Evolutionary conservation across 805 yeast genomes (phyloP).

Genomic region (Myxozyma sirexii): DNA sequence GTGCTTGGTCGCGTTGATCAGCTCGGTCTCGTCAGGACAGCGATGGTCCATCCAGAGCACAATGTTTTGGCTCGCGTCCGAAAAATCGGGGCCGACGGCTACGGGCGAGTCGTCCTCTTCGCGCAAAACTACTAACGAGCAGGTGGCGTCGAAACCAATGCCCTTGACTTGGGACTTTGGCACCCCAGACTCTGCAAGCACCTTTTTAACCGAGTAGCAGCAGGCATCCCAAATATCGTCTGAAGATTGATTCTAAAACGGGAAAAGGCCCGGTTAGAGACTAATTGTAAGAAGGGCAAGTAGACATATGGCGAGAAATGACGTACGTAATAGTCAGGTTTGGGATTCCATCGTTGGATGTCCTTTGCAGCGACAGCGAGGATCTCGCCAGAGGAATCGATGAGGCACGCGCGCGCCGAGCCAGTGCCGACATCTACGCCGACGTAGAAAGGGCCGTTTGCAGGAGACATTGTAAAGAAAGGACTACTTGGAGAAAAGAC

Average conservation of each 20-base stretch:
- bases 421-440: constrained; percentile 99
- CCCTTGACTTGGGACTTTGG: constrained; percentile 73
- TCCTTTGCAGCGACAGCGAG: constrained; percentile 70
- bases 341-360: constrained; percentile 61
- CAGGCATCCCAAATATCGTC: constrained; percentile 89
- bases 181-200: constrained; percentile 73
- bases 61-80: constrained; percentile 72
- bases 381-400: constrained; percentile 81
- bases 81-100: constrained; percentile 86
- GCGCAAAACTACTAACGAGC: constrained; percentile 83
- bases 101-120: constrained; percentile 68
- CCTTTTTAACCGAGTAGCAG: constrained; percentile 76
- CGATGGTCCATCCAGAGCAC: constrained; percentile 99
- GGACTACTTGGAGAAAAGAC: not conserved
- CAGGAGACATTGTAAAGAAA: not conserved
- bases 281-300: not conserved
- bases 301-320: not conserved
- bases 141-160: constrained; percentile 96
- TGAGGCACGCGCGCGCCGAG: constrained; percentile 91
- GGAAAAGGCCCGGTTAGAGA: not conserved
- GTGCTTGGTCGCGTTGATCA: constrained; percentile 79
- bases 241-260: constrained; percentile 69
- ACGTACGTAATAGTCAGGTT: constrained; percentile 52
- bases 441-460: constrained; percentile 51
- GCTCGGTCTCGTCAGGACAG: constrained; percentile 77